A percentile compares a stretch with the other conserved stretches of the same genome.
Conservation (phyloP, 1,139 yeast genomes). For the Scheffersomyces insectosa region DNA sequence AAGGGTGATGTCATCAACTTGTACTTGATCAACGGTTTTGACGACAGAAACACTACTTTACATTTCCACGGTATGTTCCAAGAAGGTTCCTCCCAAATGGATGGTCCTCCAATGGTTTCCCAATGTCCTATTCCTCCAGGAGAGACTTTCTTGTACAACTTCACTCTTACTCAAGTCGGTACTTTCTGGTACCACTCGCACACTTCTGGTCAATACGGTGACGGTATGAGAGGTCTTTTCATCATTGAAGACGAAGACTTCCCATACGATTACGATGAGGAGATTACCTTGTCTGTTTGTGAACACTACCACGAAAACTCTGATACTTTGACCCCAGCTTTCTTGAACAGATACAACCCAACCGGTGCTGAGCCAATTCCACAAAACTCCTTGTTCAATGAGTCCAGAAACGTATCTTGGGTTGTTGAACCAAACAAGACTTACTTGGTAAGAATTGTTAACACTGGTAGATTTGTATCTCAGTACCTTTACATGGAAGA, state of each 20-base stretch:
- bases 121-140: conserved; percentile 90
- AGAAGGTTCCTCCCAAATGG: conserved; percentile 70
- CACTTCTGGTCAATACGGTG: conserved; percentile 81
- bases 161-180: conserved; percentile 82
- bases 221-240: conserved; percentile 84
- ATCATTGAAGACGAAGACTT: conserved; percentile 62
- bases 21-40: conserved; percentile 68
- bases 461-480: conserved; percentile 84
- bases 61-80: conserved; percentile 95
- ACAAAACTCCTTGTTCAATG: conserved; percentile 72
- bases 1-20: conserved; percentile 77
- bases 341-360: conserved; percentile 77
- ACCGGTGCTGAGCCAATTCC: conserved; percentile 98
- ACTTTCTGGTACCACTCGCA: conserved; percentile 97
- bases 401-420: conserved; percentile 71
- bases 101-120: conserved; percentile 83
- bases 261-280: conserved; percentile 68
- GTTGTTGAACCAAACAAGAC: conserved; percentile 76
- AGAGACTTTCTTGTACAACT: conserved; percentile 67
- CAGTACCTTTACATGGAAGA: conserved; percentile 85
- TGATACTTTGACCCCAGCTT: conserved; percentile 50
- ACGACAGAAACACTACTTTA: conserved; percentile 66
- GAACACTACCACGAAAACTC: conserved; percentile 85
- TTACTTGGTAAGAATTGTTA: conserved; percentile 73
- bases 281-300: conserved; percentile 60